Percentiles rank a stretch among this genome's conserved stretches.
Conservation (phyloP, 768 basidiomycete species). For the Trametes cinnabarina region DNA sequence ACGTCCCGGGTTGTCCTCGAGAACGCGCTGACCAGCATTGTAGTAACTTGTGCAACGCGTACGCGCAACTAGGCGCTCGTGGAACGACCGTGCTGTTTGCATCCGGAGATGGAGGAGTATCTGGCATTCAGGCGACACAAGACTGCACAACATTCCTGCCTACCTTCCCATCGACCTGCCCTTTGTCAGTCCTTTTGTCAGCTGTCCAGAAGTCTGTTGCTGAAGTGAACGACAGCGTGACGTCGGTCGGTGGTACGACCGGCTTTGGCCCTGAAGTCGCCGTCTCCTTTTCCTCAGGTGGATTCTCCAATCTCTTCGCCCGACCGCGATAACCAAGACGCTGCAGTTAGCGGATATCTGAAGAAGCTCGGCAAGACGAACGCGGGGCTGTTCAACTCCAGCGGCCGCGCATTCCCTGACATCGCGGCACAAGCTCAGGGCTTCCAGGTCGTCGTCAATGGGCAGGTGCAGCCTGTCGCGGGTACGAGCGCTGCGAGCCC, state of each 20-base stretch:
- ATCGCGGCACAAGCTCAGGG: constrained; percentile 39
- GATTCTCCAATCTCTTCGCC: constrained; percentile 36
- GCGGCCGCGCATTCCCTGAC: constrained; percentile 48
- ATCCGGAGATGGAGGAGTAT: constrained; percentile 37
- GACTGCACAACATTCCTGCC: constrained; percentile 30
- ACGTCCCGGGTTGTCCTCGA: constrained; percentile 43
- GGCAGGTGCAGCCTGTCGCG: constrained; percentile 25
- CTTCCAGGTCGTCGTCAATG: constrained; percentile 21
- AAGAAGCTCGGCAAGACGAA: constrained; percentile 27
- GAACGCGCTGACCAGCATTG: constrained; percentile 30
- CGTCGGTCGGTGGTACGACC: constrained; percentile 36
- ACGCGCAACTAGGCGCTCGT: constrained; percentile 35
- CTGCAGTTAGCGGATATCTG: constrained; percentile 37
- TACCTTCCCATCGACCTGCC: constrained; percentile 36
- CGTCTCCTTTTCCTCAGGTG: constrained; percentile 32
- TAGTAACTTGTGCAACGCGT: constrained; percentile 34
- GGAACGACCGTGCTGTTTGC: constrained; percentile 37
- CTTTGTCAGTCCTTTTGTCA: constrained; percentile 26
- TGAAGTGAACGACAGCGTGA: constrained; percentile 24
- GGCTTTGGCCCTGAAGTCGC: constrained; percentile 34
- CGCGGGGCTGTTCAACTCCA: constrained; percentile 30
- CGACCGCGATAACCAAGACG: constrained; percentile 37
- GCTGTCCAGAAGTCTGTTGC: too few species aligned
- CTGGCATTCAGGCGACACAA: constrained; percentile 18
- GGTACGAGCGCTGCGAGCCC: constrained; percentile 69